Conservation (phyloP, 2,329 filamentous ascomycete species). For the Pestalotiopsis sp. region DNA sequence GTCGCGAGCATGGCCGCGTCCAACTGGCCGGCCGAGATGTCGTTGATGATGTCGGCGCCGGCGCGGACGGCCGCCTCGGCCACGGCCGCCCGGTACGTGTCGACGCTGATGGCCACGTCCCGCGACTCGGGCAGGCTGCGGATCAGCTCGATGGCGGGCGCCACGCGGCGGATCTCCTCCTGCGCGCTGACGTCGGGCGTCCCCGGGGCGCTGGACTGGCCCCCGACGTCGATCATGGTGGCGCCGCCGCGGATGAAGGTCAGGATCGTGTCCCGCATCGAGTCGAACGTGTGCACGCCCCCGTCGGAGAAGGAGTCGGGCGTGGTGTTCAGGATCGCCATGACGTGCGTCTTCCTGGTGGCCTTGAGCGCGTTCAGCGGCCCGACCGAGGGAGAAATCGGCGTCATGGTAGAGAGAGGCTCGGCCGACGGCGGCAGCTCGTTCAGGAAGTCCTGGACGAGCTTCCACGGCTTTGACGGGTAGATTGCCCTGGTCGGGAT, state of each 20-base stretch:
- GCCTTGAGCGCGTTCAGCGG: constrained; percentile 62
- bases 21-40: constrained; percentile 81
- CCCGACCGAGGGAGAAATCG: constrained; percentile 49
- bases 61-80: constrained; percentile 75
- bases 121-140: constrained; percentile 65
- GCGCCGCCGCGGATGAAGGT: constrained; percentile 70
- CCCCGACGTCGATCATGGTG: constrained; percentile 88
- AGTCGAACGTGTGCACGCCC: constrained; percentile 60
- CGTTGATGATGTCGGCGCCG: constrained; percentile 93
- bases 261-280: constrained; percentile 62
- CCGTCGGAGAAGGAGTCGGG: constrained; percentile 98
- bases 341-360: constrained; percentile 72
- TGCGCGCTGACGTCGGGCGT: constrained; percentile 68
- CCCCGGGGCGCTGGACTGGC: constrained; percentile 86
- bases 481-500: constrained; percentile 58
- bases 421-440: constrained; percentile 52
- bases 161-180: constrained; percentile 77
- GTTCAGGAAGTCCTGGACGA: constrained; percentile 64
- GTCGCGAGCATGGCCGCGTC: constrained; percentile 83
- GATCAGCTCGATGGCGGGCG: constrained; percentile 78
- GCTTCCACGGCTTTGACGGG: constrained; percentile 59
- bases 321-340: constrained; percentile 94
- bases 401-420: constrained; percentile 62
- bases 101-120: constrained; percentile 78
- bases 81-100: constrained; percentile 88